Evolutionary conservation across 228 moss, liverwort and hornwort species (phyloP), one percentile per base, ranked within the genome.

Genomic region (Sphagnum magellanicum): DNA sequence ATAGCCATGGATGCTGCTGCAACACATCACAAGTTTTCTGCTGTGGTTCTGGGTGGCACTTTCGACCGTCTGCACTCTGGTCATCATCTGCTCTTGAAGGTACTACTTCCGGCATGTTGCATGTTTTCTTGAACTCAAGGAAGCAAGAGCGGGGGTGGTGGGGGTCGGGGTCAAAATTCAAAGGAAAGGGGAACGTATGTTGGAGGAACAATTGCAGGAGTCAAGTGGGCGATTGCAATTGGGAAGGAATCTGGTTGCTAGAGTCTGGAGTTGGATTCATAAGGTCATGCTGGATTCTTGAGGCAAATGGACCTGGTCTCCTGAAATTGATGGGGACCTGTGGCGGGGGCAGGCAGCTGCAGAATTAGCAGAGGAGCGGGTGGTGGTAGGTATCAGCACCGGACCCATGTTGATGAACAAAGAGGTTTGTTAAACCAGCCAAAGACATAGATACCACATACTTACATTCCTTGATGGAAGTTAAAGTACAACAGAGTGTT

Each of bases 11-110:
- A 60, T 11, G 51, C 71, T 16, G 76, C 68, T 63, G 32, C 32
- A 32, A 71, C 78, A 62, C 69, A 73, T 48, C 70, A 79, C 52
- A 78, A 78, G 57, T 84, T 78, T 61, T 47, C 73, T 53, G 83
- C 85, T 32, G 90, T 89, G 58, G 91, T 94, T 51, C 73, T 94
- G 5, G 89, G 91, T 65, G 94, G 94, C 63, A 89, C 94, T 51
- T 91, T 94, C 51, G 94, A 94, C 71, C 88, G 91, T 51, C 84
- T 91, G 52, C 91, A 94, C 61, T 67, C 82, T 46, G 94, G 94
- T 47, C 94, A 94, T 72, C 87, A 86, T 59, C 71, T 81, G 51
- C 89, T 94, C 50, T 81, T 89, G 66, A 84, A 86, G 87, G 93
- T 90, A 15, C 63, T 50, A 48, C 57, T 15, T 52, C 55, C 32